phyloP scores from a whole-genome alignment of 2,329 filamentous ascomycete species.

The Escovopsis sp. region DNA sequence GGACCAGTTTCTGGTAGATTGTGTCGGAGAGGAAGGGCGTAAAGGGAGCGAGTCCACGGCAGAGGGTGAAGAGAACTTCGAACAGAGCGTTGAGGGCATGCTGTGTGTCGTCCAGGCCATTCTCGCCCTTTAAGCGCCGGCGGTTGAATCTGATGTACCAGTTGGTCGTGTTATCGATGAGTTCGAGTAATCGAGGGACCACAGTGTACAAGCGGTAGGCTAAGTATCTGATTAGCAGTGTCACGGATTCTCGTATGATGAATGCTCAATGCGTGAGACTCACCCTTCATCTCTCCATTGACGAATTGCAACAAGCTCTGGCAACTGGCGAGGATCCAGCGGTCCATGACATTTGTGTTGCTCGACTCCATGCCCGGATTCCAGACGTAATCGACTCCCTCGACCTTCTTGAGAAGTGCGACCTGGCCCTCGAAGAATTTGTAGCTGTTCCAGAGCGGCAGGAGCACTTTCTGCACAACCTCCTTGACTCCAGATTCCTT shows the following conservation, averaged over 20 bases:
- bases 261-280: slow-evolving; percentile 14
- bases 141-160: slow-evolving; percentile 97
- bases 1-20: slow-evolving; percentile 74
- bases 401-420: slow-evolving; percentile 71
- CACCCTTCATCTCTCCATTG: slow-evolving; percentile 77
- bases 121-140: slow-evolving; percentile 78
- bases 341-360: slow-evolving; percentile 88
- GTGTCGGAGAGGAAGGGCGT: slow-evolving; percentile 91
- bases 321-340: slow-evolving; percentile 85
- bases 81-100: slow-evolving; percentile 91
- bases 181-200: slow-evolving; percentile 63
- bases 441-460: slow-evolving; percentile 92
- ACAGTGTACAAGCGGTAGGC: slow-evolving; percentile 79
- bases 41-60: slow-evolving; percentile 81
- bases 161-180: slow-evolving; percentile 95
- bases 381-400: slow-evolving; percentile 62
- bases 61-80: slow-evolving; percentile 81
- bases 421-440: slow-evolving; percentile 93
- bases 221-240: slow-evolving; percentile 7
- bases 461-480: slow-evolving; percentile 78
- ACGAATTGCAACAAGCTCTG: slow-evolving; percentile 86
- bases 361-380: slow-evolving; percentile 59
- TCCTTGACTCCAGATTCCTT: slow-evolving; percentile 89
- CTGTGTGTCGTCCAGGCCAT: slow-evolving; percentile 70
- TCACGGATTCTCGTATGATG: no score